phyloP scores from a whole-genome alignment of 2,329 filamentous ascomycete species.

The Calonectria henricotiae region DNA sequence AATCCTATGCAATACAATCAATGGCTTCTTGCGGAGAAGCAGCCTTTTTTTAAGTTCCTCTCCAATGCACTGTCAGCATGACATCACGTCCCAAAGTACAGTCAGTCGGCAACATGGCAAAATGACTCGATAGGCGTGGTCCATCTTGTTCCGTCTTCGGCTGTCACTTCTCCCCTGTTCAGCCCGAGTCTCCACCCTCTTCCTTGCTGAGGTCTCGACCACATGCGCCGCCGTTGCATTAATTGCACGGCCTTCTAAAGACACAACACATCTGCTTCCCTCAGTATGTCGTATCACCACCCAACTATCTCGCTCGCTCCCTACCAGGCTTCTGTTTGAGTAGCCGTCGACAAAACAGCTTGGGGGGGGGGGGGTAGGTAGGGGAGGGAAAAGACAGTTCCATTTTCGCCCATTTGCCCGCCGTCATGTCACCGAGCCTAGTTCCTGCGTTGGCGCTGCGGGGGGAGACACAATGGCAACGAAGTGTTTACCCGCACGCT shows the following conservation, averaged over 20 bases:
- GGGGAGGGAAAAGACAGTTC: background rate
- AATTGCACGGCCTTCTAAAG: conserved; percentile 3
- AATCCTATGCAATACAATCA: background rate
- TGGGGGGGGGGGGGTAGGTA: background rate
- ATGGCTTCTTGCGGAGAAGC: conserved; percentile 6
- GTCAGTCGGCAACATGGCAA: background rate
- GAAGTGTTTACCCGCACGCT: background rate
- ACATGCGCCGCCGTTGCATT: conserved; percentile 13
- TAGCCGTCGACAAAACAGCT: background rate
- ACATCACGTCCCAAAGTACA: background rate
- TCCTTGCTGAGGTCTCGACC: conserved; percentile 6
- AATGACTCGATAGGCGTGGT: conserved; percentile 47
- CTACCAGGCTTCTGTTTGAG: conserved; percentile 1
- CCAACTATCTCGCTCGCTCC: background rate
- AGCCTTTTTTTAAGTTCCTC: conserved; percentile 6
- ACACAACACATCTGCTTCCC: background rate
- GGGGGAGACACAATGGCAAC: background rate
- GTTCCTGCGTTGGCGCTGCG: conserved; percentile 24
- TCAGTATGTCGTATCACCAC: background rate
- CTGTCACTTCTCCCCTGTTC: conserved; percentile 28
- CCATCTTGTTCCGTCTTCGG: conserved; percentile 49
- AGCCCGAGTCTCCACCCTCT: conserved; percentile 3
- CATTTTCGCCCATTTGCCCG: conserved; percentile 14
- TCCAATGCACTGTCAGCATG: conserved; percentile 23
- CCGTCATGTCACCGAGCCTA: conserved; percentile 7